phyloP scores from a whole-genome alignment of 2,329 filamentous ascomycete genomes.

The Daldinia sp. region DNA sequence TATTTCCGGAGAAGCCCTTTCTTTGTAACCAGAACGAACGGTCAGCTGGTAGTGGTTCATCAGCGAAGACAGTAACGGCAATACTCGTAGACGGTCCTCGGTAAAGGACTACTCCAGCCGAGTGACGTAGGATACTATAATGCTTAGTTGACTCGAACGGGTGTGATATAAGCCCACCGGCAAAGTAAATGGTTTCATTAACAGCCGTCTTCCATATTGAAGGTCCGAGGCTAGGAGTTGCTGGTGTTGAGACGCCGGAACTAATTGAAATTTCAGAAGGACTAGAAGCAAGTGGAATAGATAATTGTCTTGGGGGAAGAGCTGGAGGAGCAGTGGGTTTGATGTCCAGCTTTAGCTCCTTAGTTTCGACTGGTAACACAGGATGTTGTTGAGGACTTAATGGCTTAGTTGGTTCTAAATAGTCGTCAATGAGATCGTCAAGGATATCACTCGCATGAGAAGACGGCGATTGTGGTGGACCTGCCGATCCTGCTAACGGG shows the following conservation, averaged over 20 bases:
- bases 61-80: conserved; percentile 69
- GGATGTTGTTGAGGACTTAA: conserved; percentile 2
- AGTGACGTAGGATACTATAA: conserved; percentile 73
- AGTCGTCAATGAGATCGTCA: conserved; percentile 39
- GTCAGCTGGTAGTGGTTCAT: conserved; percentile 62
- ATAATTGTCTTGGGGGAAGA: conserved; percentile 27
- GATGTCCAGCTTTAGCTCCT: conserved; percentile 25
- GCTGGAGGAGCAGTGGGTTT: conserved; percentile 11
- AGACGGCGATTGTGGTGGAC: neutral
- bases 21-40: conserved; percentile 73
- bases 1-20: conserved; percentile 72
- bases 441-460: conserved; percentile 19
- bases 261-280: conserved; percentile 32
- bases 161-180: conserved; percentile 69
- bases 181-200: conserved; percentile 69
- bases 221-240: conserved; percentile 12
- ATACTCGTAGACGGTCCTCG: conserved; percentile 70
- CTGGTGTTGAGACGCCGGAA: conserved; percentile 16
- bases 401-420: conserved; percentile 38
- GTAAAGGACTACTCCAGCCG: conserved; percentile 70
- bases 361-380: neutral
- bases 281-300: conserved; percentile 34
- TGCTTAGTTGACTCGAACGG: conserved; percentile 72
- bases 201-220: conserved; percentile 58
- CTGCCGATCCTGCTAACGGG: conserved; percentile 10